A percentile compares a stretch with the other conserved stretches of the same genome.
Conservation (phyloP, 2,329 filamentous ascomycete genomes). For the Periglandula ipomoeae region DNA sequence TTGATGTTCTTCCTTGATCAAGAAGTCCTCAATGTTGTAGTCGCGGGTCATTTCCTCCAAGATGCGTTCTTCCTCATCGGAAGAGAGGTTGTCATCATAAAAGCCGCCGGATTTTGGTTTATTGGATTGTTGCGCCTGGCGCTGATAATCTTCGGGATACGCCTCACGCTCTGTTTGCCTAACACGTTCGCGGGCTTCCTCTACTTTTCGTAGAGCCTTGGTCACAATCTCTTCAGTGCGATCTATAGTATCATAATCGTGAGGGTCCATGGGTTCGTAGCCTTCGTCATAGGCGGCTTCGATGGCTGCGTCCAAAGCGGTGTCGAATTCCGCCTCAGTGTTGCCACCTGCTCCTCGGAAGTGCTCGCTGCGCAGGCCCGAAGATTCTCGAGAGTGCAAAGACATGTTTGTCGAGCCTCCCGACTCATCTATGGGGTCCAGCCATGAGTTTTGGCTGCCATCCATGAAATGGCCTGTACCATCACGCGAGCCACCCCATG, state of each 20-base stretch:
- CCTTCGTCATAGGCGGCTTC: constrained; percentile 94
- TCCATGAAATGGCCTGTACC: constrained; percentile 38
- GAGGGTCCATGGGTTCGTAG: constrained; percentile 60
- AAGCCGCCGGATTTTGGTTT: constrained; percentile 39
- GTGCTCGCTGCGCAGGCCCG: constrained; percentile 59
- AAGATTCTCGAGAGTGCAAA: constrained; percentile 70
- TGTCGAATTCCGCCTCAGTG: constrained; percentile 87
- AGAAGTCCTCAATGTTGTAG: constrained; percentile 74
- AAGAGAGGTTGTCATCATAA: constrained; percentile 51
- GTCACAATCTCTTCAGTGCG: constrained; percentile 37
- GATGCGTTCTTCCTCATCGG: constrained; percentile 65
- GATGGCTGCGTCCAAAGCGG: constrained; percentile 86
- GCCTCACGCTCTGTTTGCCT: constrained; percentile 65
- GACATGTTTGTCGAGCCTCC: constrained; percentile 68
- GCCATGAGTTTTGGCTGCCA: constrained; percentile 74
- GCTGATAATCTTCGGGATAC: constrained; percentile 16
- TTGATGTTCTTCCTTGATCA: constrained; percentile 38
- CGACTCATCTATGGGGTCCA: constrained; percentile 91
- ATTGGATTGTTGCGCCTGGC: constrained; percentile 18
- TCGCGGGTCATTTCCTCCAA: constrained; percentile 83
- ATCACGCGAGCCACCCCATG: constrained; percentile 16
- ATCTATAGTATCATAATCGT: constrained; percentile 26
- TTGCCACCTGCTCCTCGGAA: constrained; percentile 59
- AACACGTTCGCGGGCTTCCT: constrained; percentile 67
- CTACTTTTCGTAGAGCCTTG: constrained; percentile 56